These are phyloP conservation scores for Talaromyces funiculosus DNA, from an alignment of 2,329 filamentous ascomycete species.

Conservation along the genomic window DNA sequence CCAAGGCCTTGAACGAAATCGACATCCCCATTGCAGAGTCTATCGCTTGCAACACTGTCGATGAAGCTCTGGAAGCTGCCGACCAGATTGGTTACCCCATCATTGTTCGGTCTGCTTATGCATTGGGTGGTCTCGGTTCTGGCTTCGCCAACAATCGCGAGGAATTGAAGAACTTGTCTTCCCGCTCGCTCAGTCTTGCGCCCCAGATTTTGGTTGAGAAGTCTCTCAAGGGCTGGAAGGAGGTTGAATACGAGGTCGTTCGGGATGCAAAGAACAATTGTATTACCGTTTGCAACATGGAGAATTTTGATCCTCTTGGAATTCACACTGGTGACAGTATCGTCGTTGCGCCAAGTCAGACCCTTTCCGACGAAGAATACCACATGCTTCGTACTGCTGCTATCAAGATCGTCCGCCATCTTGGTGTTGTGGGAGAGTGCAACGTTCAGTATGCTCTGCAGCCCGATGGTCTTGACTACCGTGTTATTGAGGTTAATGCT, in stretches of 20 bases:
- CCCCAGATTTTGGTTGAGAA: slow-evolving; percentile 98
- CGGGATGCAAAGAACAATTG: slow-evolving; percentile 97
- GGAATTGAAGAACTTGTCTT: slow-evolving; percentile 88
- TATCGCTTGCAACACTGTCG: slow-evolving; percentile 83
- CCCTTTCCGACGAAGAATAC: slow-evolving; percentile 95
- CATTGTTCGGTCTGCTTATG: slow-evolving; percentile 95
- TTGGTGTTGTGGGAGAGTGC: slow-evolving; percentile 96
- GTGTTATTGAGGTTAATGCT: slow-evolving; percentile 98
- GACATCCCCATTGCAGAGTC: slow-evolving; percentile 96
- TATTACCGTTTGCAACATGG: slow-evolving; percentile 98
- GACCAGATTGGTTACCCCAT: slow-evolving; percentile 89
- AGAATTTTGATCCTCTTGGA: slow-evolving; percentile 96
- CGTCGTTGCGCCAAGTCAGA: slow-evolving; percentile 94
- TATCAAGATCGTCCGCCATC: slow-evolving; percentile 96
- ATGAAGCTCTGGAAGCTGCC: slow-evolving; percentile 85
- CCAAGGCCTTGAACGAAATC: slow-evolving; percentile 93
- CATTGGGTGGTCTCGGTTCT: slow-evolving; percentile 89
- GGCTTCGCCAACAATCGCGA: slow-evolving; percentile 93
- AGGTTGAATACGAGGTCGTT: slow-evolving; percentile 97
- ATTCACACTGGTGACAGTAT: slow-evolving; percentile 99
- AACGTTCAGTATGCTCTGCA: slow-evolving; percentile 98
- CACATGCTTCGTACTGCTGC: slow-evolving; percentile 97
- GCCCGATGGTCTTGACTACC: slow-evolving; percentile 93
- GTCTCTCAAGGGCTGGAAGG: slow-evolving; percentile 98
- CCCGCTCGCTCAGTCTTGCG: slow-evolving; percentile 84